Percentiles rank a stretch among this genome's conserved stretches.
These are phyloP conservation scores for Periconia sp. DNA, from an alignment of 2,329 filamentous ascomycete species.

Conservation along the genomic window DNA sequence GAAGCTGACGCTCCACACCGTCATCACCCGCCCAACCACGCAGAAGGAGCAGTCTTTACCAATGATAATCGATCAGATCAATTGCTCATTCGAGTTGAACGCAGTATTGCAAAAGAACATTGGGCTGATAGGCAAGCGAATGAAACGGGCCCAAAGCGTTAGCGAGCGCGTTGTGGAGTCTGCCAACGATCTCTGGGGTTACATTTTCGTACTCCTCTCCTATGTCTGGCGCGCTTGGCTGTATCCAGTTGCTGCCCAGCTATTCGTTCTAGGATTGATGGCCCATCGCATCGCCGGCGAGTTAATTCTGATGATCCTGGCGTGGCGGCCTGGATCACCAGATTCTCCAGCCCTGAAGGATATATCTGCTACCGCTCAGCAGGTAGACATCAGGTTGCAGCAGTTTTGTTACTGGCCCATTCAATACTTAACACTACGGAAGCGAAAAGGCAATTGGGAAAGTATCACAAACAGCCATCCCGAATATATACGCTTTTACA, in stretches of 20 bases:
- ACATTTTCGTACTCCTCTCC: slow-evolving; percentile 71
- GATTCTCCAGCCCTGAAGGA: slow-evolving; percentile 89
- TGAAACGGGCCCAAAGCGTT: slow-evolving; percentile 86
- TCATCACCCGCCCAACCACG: slow-evolving; percentile 76
- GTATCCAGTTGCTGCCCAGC: slow-evolving; percentile 73
- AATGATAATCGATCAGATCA: slow-evolving; percentile 89
- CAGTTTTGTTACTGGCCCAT: slow-evolving; percentile 99
- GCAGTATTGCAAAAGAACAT: slow-evolving; percentile 87
- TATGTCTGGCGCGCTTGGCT: slow-evolving; percentile 75
- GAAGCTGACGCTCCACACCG: slow-evolving; percentile 87
- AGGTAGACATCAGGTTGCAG: slow-evolving; percentile 94
- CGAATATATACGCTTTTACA: slow-evolving; percentile 99
- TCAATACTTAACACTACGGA: slow-evolving; percentile 90
- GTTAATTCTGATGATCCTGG: slow-evolving; percentile 75
- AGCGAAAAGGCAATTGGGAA: slow-evolving; percentile 89
- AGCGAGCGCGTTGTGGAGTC: slow-evolving; percentile 94
- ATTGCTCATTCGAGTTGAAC: slow-evolving; percentile 92
- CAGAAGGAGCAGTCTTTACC: slow-evolving; percentile 82
- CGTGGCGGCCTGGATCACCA: slow-evolving; percentile 77
- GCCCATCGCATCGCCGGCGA: slow-evolving; percentile 83
- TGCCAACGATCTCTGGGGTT: slow-evolving; percentile 82
- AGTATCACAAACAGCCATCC: slow-evolving; percentile 95
- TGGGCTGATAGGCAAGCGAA: slow-evolving; percentile 78
- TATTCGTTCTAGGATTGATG: slow-evolving; percentile 80
- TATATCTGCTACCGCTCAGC: slow-evolving; percentile 93